Evolutionary conservation across 345 rosid species (phyloP).

Genomic region (Diplotaxis tenuifolia): DNA sequence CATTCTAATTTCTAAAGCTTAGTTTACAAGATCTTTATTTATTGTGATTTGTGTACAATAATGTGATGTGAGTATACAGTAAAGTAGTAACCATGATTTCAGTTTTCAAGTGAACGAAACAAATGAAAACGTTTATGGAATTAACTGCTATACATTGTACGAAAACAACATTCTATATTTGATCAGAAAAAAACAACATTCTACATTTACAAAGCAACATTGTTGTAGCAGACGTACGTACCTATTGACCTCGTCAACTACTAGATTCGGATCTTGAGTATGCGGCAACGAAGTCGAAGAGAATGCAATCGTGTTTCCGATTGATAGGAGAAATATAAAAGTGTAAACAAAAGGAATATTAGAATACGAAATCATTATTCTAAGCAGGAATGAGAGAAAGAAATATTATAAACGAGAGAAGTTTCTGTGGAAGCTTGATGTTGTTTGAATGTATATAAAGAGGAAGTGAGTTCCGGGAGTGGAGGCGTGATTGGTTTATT

Average conservation of each 20-base stretch:
- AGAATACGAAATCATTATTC: slow-evolving; percentile 23
- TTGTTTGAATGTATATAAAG: slow-evolving; percentile 35
- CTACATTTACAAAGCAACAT: not conserved
- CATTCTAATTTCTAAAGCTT: not conserved
- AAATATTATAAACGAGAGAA: not conserved
- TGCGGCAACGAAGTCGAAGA: slow-evolving; percentile 15
- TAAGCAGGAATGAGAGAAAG: not conserved
- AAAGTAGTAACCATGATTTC: not conserved
- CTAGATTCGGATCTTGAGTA: slow-evolving; percentile 33
- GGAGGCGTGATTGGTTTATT: slow-evolving; percentile 68
- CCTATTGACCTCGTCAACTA: slow-evolving; percentile 37
- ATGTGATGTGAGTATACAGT: not conserved
- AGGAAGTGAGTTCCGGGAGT: slow-evolving; percentile 52
- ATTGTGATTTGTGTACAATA: not conserved
- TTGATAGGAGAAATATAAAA: slow-evolving; percentile 4
- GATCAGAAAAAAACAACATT: no score
- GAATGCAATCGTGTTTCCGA: slow-evolving; percentile 11
- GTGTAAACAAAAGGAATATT: not conserved
- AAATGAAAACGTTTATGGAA: not conserved
- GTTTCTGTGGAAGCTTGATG: slow-evolving; percentile 15
- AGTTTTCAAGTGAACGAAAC: not conserved
- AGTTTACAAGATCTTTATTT: not conserved
- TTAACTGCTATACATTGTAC: not conserved
- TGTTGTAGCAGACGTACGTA: slow-evolving; percentile 10
- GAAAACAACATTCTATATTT: not conserved